Evolutionary conservation across 139 green algal genomes (phyloP).

Genomic region (Closterium sp.): DNA sequence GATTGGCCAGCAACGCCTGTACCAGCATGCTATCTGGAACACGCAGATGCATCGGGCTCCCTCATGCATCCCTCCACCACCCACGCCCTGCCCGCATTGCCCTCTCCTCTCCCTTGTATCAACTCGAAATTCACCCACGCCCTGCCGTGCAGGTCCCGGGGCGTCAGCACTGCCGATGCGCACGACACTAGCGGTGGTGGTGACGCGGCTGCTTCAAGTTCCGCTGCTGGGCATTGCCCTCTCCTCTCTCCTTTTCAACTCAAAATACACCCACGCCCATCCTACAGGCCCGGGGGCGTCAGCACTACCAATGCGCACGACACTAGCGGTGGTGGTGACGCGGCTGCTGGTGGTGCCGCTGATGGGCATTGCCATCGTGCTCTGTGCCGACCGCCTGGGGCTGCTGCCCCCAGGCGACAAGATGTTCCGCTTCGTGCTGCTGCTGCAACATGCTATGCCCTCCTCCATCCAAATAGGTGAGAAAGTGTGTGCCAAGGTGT

Average conservation of each 20-base stretch:
- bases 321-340: conserved; percentile 4
- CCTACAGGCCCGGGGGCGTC: conserved; percentile 9
- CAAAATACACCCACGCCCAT: background rate
- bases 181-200: too few species aligned
- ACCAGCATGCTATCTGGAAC: too few species aligned
- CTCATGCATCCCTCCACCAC: too few species aligned
- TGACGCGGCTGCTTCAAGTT: too few species aligned
- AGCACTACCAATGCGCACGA: background rate
- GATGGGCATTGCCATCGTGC: conserved; percentile 17
- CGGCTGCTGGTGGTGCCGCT: conserved; percentile 25
- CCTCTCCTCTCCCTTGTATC: background rate
- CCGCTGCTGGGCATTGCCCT: background rate
- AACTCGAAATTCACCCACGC: too few species aligned
- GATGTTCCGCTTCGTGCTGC: conserved; percentile 33
- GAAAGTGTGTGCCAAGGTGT: background rate
- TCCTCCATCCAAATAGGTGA: conserved; percentile 39
- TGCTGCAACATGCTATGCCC: conserved; percentile 36
- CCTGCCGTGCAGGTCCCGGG: too few species aligned
- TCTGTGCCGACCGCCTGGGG: background rate
- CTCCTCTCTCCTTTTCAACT: background rate
- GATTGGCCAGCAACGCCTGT: too few species aligned
- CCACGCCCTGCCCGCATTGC: background rate
- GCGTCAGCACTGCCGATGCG: too few species aligned
- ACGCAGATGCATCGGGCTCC: too few species aligned
- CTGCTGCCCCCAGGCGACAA: conserved; percentile 15